A percentile compares a stretch with the other conserved stretches of the same genome.
phyloP scores from a whole-genome alignment of 140 eudicot species.

The Flaveria floridana region DNA sequence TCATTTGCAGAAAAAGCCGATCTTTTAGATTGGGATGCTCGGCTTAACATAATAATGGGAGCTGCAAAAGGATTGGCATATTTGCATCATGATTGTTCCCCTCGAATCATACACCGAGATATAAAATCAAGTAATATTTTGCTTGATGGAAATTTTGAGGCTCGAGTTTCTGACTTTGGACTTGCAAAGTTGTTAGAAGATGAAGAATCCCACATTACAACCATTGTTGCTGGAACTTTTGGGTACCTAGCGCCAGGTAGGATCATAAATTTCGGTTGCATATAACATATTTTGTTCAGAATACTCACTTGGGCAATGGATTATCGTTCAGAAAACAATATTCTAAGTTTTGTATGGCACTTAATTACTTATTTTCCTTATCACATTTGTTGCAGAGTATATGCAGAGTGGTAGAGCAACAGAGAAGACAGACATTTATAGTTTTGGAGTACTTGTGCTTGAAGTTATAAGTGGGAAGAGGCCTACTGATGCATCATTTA shows the following conservation, averaged over 20 bases:
- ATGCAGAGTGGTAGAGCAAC: slow-evolving; percentile 99
- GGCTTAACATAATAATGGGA: slow-evolving; percentile 79
- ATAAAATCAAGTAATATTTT: slow-evolving; percentile 97
- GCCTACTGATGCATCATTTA: slow-evolving; percentile 95
- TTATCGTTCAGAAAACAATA: neutral
- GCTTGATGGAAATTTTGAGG: slow-evolving; percentile 93
- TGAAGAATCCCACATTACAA: slow-evolving; percentile 98
- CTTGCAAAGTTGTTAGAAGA: slow-evolving; percentile 92
- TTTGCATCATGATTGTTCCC: slow-evolving; percentile 98
- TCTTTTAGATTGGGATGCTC: slow-evolving; percentile 85
- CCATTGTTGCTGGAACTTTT: slow-evolving; percentile 98
- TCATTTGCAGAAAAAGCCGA: slow-evolving; percentile 68
- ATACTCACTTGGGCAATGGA: neutral
- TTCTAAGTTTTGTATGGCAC: neutral
- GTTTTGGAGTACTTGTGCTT: slow-evolving; percentile 91
- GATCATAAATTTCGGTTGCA: slow-evolving; percentile 16
- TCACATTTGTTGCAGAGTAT: slow-evolving; percentile 49
- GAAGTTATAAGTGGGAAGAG: slow-evolving; percentile 94
- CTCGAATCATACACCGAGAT: slow-evolving; percentile 93
- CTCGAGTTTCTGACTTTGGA: slow-evolving; percentile 97
- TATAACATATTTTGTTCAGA: neutral
- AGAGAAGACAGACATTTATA: slow-evolving; percentile 90
- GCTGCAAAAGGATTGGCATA: slow-evolving; percentile 97
- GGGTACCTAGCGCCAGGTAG: slow-evolving; percentile 98
- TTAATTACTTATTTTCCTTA: neutral